Base-by-base conservation (phyloP, 768 basidiomycete species). In the Paxillus ammoniavirescens region DNA sequence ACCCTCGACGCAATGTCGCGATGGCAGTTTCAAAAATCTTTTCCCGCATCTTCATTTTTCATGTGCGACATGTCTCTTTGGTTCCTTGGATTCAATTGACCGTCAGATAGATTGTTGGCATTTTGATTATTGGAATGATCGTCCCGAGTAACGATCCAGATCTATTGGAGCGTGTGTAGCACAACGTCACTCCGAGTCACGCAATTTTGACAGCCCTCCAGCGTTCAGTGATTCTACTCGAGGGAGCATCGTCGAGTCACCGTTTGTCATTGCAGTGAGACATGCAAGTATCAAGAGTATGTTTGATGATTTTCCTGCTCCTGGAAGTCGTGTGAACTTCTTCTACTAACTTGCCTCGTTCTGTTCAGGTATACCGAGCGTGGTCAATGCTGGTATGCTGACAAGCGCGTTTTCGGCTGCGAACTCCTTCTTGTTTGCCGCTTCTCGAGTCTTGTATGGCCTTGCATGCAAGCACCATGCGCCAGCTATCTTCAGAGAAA, bases 261-360 rank as follows among this genome's bases (percentile, higher is more conserved):
- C 91, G 3, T 94, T 88, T 70, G 89, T 93, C 55, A 86, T 93
- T 56, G 90, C 90, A 7, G 83, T 92, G 59, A 77, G 70, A 30
- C 75, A 77, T 41, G 84, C 87, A 0, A 85, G 89, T 14, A 82
- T 91, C 64, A 83, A 79, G 70, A 80, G 78, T 78, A 45, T 9
- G 57, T 30, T 21, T 26, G 5, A 12, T 10, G 15, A 36, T 33
- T 17, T 21, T 21, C 23, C 13, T 13, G 21, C 21, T 3, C 21
- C 21, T 30, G n/a, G 13, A 41, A n/a, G 43, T 55, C 44, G 44
- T 52, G 18, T 1, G 10, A 30, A 5, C 6, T 30, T 30, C 28
- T 33, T 33, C 12, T 3, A 12, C 10, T 33, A 10, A 33, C 33
- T 33, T 33, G 33, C 33, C 8, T 3, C 3, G 21, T 21, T 21